A percentile compares a stretch with the other conserved stretches of the same genome.
Evolutionary conservation across 345 rosid genomes (phyloP).

Genomic region (Pistacia atlantica): DNA sequence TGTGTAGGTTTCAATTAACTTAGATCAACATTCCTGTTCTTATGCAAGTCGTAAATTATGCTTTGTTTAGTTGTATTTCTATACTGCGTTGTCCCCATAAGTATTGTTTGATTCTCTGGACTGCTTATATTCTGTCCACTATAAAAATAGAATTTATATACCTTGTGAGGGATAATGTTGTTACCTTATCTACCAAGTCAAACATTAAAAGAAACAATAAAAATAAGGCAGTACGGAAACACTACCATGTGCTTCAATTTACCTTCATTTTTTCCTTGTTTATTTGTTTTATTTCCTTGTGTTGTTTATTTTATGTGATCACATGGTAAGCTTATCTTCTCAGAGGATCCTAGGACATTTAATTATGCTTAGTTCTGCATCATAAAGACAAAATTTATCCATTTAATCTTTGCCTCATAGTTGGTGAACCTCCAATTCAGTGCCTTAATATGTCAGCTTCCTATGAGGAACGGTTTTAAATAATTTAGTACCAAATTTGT

Average conservation of each 20-base stretch:
- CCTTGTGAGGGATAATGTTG: not conserved
- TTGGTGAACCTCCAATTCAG: not conserved
- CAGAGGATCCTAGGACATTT: not conserved
- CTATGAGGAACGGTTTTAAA: too few species aligned
- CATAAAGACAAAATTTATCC: not conserved
- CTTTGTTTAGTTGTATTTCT: not conserved
- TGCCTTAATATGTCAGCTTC: not conserved
- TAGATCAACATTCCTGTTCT: not conserved
- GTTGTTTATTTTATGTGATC: not conserved
- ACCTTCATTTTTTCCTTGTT: not conserved
- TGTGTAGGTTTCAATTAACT: not conserved
- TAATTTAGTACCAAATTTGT: not conserved
- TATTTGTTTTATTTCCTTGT: slow-evolving; percentile 1
- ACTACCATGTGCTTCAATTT: slow-evolving; percentile 20
- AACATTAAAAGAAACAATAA: not conserved
- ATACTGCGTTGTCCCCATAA: not conserved
- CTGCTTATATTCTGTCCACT: not conserved
- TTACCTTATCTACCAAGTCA: slow-evolving; percentile 9
- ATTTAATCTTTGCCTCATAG: not conserved
- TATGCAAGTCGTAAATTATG: not conserved
- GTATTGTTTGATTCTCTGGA: not conserved
- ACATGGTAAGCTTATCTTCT: not conserved
- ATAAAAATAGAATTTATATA: not conserved
- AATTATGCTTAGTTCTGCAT: not conserved
- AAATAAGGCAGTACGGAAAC: slow-evolving; percentile 6